These are phyloP conservation scores for Mollisiaceae sp. DNA, from an alignment of 2,329 filamentous ascomycete genomes.

Conservation along the genomic window DNA sequence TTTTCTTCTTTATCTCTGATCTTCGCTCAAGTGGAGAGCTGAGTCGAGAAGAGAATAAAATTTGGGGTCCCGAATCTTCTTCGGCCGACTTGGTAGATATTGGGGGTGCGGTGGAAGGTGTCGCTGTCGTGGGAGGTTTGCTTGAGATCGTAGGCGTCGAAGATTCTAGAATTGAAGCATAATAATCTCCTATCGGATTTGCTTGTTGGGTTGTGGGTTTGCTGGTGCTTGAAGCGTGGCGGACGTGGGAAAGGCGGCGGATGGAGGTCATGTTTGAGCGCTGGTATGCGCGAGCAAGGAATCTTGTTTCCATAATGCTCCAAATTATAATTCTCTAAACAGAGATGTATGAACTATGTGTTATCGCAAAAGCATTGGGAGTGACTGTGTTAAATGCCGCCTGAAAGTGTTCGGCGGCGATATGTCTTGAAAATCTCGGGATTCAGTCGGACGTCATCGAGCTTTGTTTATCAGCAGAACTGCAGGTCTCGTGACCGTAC, in stretches of 20 bases:
- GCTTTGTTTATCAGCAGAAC: slow-evolving; percentile 27
- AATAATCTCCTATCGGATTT: slow-evolving; percentile 62
- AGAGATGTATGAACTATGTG: slow-evolving; percentile 6
- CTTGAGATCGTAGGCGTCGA: slow-evolving; percentile 42
- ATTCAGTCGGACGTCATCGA: slow-evolving; percentile 31
- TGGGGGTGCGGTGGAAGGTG: slow-evolving; percentile 25
- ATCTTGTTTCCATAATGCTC: slow-evolving; percentile 37
- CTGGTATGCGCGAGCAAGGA: slow-evolving; percentile 33
- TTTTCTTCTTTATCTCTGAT: slow-evolving; percentile 61
- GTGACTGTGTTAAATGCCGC: background rate
- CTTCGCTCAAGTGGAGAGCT: slow-evolving; percentile 74
- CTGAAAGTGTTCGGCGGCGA: slow-evolving; percentile 32
- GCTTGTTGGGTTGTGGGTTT: slow-evolving; percentile 37
- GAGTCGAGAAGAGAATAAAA: slow-evolving; percentile 83
- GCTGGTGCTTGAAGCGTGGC: slow-evolving; percentile 20
- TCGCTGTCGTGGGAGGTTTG: slow-evolving; percentile 32
- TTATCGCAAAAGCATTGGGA: slow-evolving; percentile 36
- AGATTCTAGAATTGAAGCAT: slow-evolving; percentile 59
- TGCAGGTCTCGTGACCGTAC: slow-evolving; percentile 26
- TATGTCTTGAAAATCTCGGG: slow-evolving; percentile 22
- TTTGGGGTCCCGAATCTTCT: slow-evolving; percentile 54
- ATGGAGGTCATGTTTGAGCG: slow-evolving; percentile 29
- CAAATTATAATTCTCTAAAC: slow-evolving; percentile 4
- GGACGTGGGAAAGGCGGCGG: slow-evolving; percentile 25
- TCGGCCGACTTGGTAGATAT: slow-evolving; percentile 15